Evolutionary conservation across 257 asterid species (phyloP).

Genomic region (Capsicum pubescens): DNA sequence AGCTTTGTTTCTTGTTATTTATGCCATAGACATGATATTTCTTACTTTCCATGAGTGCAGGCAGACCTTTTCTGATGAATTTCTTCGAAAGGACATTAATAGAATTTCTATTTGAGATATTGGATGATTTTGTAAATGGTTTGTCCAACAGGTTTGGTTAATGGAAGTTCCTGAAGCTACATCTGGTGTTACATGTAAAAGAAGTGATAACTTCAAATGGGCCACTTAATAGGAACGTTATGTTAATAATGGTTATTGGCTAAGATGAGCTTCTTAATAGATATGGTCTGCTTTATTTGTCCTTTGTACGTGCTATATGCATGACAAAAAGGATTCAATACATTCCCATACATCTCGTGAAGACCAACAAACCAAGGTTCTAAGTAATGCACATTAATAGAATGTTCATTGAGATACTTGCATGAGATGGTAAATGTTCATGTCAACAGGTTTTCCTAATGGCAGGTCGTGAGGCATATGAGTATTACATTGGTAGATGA

Average conservation of each 20-base stretch:
- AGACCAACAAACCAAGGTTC: not conserved
- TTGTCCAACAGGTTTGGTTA: not conserved
- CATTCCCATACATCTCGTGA: not conserved
- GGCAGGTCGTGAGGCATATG: not conserved
- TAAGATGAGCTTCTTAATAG: not conserved
- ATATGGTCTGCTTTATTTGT: conserved; percentile 2
- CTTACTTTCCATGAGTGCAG: not conserved
- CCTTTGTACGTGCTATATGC: not conserved
- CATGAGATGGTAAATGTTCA: conserved; percentile 10
- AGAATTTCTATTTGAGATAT: conserved; percentile 4
- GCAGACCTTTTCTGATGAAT: not conserved
- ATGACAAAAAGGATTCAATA: not conserved
- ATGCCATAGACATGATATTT: not conserved
- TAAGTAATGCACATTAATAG: not conserved
- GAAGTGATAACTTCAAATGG: conserved; percentile 11
- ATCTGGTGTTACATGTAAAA: not conserved
- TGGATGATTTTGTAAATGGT: not conserved
- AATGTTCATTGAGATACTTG: not conserved
- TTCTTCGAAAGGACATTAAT: not conserved
- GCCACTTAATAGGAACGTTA: not conserved
- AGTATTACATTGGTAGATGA: not conserved
- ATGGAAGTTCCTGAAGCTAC: conserved; percentile 13
- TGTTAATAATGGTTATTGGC: not conserved
- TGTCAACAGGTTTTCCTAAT: not conserved
- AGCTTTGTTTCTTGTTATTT: conserved; percentile 7